These are phyloP conservation scores for Mycena metata DNA, from an alignment of 768 basidiomycete genomes.

Conservation along the genomic window DNA sequence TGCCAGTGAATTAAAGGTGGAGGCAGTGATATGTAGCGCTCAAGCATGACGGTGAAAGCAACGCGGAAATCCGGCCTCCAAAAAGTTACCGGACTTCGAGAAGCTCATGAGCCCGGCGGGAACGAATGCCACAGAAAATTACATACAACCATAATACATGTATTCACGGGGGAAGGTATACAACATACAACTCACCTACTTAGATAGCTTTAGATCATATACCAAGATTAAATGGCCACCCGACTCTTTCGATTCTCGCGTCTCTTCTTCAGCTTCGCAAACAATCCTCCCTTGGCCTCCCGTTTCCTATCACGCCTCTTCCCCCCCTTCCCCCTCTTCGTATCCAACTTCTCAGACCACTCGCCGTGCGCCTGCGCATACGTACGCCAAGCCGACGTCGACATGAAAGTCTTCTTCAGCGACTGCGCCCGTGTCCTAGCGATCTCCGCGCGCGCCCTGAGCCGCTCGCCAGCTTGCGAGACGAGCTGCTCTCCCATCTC, in stretches of 20 bases:
- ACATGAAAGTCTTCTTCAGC: slow-evolving; percentile 54
- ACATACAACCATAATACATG: slow-evolving; percentile 28
- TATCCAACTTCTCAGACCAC: slow-evolving; percentile 44
- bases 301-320: slow-evolving; percentile 25
- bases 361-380: slow-evolving; percentile 51
- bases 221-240: slow-evolving; percentile 12
- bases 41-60: neutral
- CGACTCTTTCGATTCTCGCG: slow-evolving; percentile 34
- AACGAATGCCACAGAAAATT: too few relatives aligned
- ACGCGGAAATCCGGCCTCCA: too few relatives aligned
- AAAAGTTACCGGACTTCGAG: too few relatives aligned
- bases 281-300: slow-evolving; percentile 28
- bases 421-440: slow-evolving; percentile 60
- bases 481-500: slow-evolving; percentile 63
- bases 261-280: slow-evolving; percentile 37
- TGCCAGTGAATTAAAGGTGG: too few relatives aligned
- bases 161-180: slow-evolving; percentile 15
- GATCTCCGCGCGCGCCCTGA: slow-evolving; percentile 55
- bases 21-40: neutral
- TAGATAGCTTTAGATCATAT: slow-evolving; percentile 26
- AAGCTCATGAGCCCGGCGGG: too few relatives aligned
- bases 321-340: slow-evolving; percentile 18
- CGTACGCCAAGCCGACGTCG: slow-evolving; percentile 47
- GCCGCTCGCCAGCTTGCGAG: slow-evolving; percentile 55
- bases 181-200: slow-evolving; percentile 31